A percentile compares a stretch with the other conserved stretches of the same genome.
Evolutionary conservation across 768 basidiomycete genomes (phyloP).

Genomic region (Tephrocybe rancida): DNA sequence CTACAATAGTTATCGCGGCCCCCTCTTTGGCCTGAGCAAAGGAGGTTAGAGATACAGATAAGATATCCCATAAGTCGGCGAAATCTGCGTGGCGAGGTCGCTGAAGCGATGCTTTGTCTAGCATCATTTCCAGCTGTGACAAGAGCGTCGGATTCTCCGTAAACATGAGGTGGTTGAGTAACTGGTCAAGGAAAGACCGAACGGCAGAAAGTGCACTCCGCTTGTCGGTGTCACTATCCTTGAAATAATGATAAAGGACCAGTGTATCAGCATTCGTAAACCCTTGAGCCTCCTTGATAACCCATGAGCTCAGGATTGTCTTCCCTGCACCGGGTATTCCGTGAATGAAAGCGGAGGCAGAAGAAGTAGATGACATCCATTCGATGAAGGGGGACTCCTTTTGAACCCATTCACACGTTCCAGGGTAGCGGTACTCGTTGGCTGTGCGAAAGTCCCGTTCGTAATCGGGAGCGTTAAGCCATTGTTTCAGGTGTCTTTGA

Average conservation of each 20-base stretch:
- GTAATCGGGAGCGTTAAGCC: slow-evolving; percentile 10
- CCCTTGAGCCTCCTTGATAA: not conserved
- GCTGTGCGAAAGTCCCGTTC: slow-evolving; percentile 5
- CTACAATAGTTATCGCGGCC: too few relatives aligned
- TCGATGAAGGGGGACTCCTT: not conserved
- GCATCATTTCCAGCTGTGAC: too few relatives aligned
- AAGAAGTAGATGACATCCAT: not conserved
- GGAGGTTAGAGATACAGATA: too few relatives aligned
- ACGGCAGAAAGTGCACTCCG: too few relatives aligned
- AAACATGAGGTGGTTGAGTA: too few relatives aligned
- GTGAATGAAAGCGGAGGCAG: slow-evolving; percentile 1
- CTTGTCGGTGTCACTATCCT: too few relatives aligned
- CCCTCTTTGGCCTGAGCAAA: too few relatives aligned
- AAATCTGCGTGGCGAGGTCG: too few relatives aligned
- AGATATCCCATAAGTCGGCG: too few relatives aligned
- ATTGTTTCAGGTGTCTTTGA: not conserved
- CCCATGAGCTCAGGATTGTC: slow-evolving; percentile 13
- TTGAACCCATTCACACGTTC: slow-evolving; percentile 14
- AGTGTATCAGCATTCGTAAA: not conserved
- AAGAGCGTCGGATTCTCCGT: too few relatives aligned
- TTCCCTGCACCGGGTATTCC: slow-evolving; percentile 11
- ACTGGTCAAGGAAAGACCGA: too few relatives aligned
- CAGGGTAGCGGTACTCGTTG: not conserved
- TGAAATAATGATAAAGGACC: slow-evolving; percentile 12
- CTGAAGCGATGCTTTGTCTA: too few relatives aligned